phyloP scores from a whole-genome alignment of 106 monocot species.

The Allium sativum region DNA sequence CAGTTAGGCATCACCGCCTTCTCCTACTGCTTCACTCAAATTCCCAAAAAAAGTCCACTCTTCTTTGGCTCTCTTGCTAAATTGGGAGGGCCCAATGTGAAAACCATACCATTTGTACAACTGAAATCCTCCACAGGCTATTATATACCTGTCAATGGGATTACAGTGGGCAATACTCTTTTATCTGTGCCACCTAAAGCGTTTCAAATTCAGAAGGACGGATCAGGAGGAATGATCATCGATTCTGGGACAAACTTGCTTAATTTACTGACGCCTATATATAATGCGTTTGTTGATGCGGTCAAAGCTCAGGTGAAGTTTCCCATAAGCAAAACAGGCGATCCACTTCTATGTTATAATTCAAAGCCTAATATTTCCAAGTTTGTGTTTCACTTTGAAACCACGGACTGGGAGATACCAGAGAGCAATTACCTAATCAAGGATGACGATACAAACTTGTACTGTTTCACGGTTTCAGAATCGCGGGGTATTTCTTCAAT shows the following conservation, averaged over 20 bases:
- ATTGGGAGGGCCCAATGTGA: neutral
- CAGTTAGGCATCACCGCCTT: slow-evolving; percentile 7
- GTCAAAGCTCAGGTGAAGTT: too few species aligned
- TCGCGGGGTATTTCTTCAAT: too few species aligned
- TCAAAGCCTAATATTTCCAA: too few species aligned
- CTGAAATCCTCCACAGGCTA: slow-evolving; percentile 4
- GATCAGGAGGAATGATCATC: neutral
- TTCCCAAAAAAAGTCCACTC: slow-evolving; percentile 9
- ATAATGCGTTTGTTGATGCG: too few species aligned
- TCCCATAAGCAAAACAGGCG: too few species aligned
- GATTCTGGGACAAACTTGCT: neutral
- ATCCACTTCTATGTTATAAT: too few species aligned
- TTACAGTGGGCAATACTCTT: slow-evolving; percentile 4
- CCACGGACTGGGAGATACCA: too few species aligned
- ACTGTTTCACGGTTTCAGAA: too few species aligned
- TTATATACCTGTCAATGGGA: slow-evolving; percentile 35
- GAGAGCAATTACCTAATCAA: too few species aligned
- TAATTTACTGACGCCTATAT: too few species aligned
- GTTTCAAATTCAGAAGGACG: neutral
- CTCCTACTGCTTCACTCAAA: slow-evolving; percentile 36
- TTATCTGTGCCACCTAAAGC: slow-evolving; percentile 4
- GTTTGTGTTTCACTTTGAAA: too few species aligned
- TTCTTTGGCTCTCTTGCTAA: slow-evolving; percentile 16
- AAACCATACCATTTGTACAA: neutral
- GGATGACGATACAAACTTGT: too few species aligned